phyloP scores from a whole-genome alignment of 2,329 filamentous ascomycete species.

The Cryphonectria parasitica region DNA sequence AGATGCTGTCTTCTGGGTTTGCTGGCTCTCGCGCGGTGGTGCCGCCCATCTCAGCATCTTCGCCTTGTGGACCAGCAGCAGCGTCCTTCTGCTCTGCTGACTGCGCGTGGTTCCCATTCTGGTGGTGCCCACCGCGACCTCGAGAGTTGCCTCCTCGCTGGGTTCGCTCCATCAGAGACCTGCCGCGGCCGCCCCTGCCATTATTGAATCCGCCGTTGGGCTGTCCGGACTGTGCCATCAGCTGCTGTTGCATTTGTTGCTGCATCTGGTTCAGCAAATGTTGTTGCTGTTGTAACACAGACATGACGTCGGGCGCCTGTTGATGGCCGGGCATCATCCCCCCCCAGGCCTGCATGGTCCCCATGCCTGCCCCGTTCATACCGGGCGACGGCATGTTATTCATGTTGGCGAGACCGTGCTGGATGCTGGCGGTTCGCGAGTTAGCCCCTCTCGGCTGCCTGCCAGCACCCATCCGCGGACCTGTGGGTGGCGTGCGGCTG shows the following conservation, averaged over 20 bases:
- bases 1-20: conserved; percentile 70
- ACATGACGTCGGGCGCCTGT: conserved; percentile 61
- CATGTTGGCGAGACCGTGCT: conserved; percentile 53
- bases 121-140: conserved; percentile 50
- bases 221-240: conserved; percentile 58
- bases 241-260: conserved; percentile 66
- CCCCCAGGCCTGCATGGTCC: conserved; percentile 49
- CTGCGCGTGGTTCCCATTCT: conserved; percentile 43
- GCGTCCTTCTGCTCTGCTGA: conserved; percentile 40
- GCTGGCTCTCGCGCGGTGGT: conserved; percentile 55
- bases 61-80: conserved; percentile 42
- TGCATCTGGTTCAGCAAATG: conserved; percentile 81
- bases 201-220: conserved; percentile 42
- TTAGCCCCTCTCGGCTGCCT: conserved; percentile 55
- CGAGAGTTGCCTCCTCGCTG: conserved; percentile 60
- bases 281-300: conserved; percentile 85
- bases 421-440: conserved; percentile 54
- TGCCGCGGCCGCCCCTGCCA: conserved; percentile 48
- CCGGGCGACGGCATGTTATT: conserved; percentile 43
- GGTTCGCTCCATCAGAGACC: conserved; percentile 76
- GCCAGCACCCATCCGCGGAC: conserved; percentile 63
- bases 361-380: conserved; percentile 45
- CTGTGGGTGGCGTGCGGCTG: conserved; percentile 69
- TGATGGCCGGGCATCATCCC: conserved; percentile 55
- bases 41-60: conserved; percentile 66